Evolutionary conservation across 345 rosid genomes (phyloP).

Genomic region (Aquilaria sinensis): DNA sequence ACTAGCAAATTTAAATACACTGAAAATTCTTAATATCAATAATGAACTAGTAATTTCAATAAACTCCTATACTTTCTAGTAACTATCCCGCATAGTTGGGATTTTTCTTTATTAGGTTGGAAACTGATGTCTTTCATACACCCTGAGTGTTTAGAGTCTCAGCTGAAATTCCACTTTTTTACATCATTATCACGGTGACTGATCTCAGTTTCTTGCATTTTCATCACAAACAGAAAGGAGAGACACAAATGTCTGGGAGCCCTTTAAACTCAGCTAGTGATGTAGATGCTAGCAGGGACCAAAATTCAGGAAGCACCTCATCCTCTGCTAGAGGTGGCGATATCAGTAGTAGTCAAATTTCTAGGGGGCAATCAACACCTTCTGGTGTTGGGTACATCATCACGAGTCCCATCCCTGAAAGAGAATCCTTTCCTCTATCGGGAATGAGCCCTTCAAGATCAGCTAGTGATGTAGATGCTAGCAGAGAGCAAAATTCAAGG

Average conservation of each 20-base stretch:
- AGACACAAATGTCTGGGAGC: constrained; percentile 54
- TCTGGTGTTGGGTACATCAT: not conserved
- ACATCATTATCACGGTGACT: not conserved
- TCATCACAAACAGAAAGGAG: constrained; percentile 46
- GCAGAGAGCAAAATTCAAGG: constrained; percentile 1
- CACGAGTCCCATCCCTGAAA: constrained; percentile 1
- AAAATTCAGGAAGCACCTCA: constrained; percentile 15
- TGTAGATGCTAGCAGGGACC: constrained; percentile 44
- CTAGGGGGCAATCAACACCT: constrained; percentile 1
- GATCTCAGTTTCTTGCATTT: constrained; percentile 6
- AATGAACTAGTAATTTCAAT: too few relatives aligned
- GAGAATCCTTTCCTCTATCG: not conserved
- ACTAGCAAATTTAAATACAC: too few relatives aligned
- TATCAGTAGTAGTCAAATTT: constrained; percentile 37
- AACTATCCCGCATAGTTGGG: too few relatives aligned
- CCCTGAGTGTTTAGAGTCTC: too few relatives aligned
- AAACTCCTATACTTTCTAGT: too few relatives aligned
- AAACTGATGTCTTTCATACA: too few relatives aligned
- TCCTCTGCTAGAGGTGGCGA: constrained; percentile 27
- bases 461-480: not conserved
- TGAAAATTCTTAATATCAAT: too few relatives aligned
- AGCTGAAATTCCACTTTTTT: too few relatives aligned
- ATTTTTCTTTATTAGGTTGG: too few relatives aligned
- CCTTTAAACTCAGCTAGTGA: constrained; percentile 27
- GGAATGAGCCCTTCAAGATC: not conserved